Conservation (phyloP, 2,329 filamentous ascomycete genomes). For the Epichloe elymi region DNA sequence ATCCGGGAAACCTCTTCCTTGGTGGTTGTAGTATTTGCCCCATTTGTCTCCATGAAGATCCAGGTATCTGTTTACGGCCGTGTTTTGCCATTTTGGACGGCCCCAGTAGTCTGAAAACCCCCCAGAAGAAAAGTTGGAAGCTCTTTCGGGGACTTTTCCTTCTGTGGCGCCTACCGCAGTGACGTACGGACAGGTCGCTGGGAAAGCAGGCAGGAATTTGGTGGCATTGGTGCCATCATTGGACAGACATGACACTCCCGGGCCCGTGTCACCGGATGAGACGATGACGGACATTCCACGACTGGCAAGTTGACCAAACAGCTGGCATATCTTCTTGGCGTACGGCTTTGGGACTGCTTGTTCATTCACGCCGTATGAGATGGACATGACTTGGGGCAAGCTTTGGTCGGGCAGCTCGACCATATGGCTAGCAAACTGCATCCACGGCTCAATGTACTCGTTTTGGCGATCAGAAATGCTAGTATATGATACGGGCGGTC, state of each 20-base stretch:
- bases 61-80: constrained; percentile 31
- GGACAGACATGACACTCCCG: constrained; percentile 22
- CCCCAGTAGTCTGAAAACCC: constrained; percentile 36
- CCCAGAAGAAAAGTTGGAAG: constrained; percentile 37
- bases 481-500: neutral
- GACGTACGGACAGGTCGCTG: constrained; percentile 42
- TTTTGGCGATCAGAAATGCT: constrained; percentile 18
- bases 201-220: constrained; percentile 22
- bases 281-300: constrained; percentile 56
- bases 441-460: constrained; percentile 49
- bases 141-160: constrained; percentile 35
- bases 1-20: constrained; percentile 48
- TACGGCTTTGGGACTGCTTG: constrained; percentile 48
- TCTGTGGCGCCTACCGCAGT: constrained; percentile 49
- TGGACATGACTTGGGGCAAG: constrained; percentile 50
- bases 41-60: constrained; percentile 33
- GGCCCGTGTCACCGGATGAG: constrained; percentile 43
- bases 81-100: constrained; percentile 31
- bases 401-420: constrained; percentile 36
- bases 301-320: constrained; percentile 51
- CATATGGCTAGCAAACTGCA: constrained; percentile 49
- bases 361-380: constrained; percentile 61
- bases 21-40: constrained; percentile 28
- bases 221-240: constrained; percentile 22
- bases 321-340: constrained; percentile 35